Conservation (phyloP, 176 grass and related monocot genomes). For the Zoysia japonica region DNA sequence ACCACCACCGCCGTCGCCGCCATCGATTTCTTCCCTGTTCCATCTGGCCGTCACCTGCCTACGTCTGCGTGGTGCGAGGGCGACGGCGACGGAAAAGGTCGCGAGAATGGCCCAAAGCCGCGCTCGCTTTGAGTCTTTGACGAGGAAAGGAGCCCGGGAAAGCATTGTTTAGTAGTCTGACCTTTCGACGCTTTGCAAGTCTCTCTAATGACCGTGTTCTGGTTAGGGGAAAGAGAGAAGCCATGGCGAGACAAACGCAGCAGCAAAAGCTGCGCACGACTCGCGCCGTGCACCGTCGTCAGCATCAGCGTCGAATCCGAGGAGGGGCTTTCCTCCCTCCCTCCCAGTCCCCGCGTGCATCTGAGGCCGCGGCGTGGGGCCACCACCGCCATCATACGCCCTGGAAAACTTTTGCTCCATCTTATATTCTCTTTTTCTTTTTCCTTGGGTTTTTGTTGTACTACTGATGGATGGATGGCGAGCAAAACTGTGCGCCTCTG, state of each 20-base stretch:
- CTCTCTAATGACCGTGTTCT: constrained; percentile 11
- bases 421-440: background rate
- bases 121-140: constrained; percentile 14
- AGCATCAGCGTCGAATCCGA: constrained; percentile 64
- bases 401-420: background rate
- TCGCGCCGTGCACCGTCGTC: constrained; percentile 49
- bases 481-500: constrained; percentile 36
- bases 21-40: background rate
- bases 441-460: background rate
- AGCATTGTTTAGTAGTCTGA: constrained; percentile 37
- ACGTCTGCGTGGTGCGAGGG: background rate
- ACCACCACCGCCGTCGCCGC: background rate
- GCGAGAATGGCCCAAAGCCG: constrained; percentile 44
- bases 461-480: constrained; percentile 9
- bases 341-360: constrained; percentile 38
- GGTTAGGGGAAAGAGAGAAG: background rate
- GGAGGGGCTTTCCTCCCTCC: constrained; percentile 20
- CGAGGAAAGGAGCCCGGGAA: constrained; percentile 18
- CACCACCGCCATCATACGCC: constrained; percentile 29
- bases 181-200: constrained; percentile 35
- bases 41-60: background rate
- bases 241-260: background rate
- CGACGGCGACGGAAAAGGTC: background rate
- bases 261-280: constrained; percentile 33
- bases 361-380: constrained; percentile 28